Evolutionary conservation across 1,284 basidiomycete genomes (phyloP).

Genomic region (Clitocybe nebularis): DNA sequence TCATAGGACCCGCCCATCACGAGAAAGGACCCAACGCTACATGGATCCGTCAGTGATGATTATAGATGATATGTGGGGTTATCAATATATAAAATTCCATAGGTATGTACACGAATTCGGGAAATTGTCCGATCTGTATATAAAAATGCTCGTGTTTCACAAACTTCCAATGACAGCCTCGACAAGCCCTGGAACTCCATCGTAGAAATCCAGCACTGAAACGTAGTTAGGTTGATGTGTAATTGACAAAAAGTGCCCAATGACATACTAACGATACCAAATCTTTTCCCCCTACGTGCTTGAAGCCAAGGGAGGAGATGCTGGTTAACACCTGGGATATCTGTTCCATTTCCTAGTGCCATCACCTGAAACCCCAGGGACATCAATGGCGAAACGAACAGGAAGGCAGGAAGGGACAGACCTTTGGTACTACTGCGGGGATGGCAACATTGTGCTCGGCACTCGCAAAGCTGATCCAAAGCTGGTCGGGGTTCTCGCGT

Average conservation of each 20-base stretch:
- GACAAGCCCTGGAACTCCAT: slow-evolving; percentile 33
- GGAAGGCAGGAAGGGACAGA: slow-evolving; percentile 10
- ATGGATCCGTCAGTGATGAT: too few relatives aligned
- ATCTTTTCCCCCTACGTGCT: slow-evolving; percentile 34
- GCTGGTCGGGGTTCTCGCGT: slow-evolving; percentile 29
- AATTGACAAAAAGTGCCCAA: background rate
- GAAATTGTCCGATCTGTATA: too few relatives aligned
- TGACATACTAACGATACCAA: slow-evolving; percentile 39
- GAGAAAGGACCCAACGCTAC: too few relatives aligned
- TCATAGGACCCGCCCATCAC: too few relatives aligned
- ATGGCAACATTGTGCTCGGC: slow-evolving; percentile 26
- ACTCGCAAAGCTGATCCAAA: slow-evolving; percentile 43
- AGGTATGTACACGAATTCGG: too few relatives aligned
- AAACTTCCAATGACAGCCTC: slow-evolving; percentile 37
- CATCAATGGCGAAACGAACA: background rate
- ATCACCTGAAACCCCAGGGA: slow-evolving; percentile 26
- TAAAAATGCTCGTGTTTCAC: too few relatives aligned
- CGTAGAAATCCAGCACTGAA: slow-evolving; percentile 39
- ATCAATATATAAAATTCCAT: too few relatives aligned
- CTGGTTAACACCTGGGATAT: slow-evolving; percentile 35
- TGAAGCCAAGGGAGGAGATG: slow-evolving; percentile 36
- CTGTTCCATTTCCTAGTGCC: slow-evolving; percentile 34
- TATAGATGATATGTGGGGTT: too few relatives aligned
- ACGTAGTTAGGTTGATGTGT: background rate
- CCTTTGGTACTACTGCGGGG: slow-evolving; percentile 25